Evolutionary conservation across 1,139 yeast species (phyloP).

Genomic region (Ogataea hybrid): DNA sequence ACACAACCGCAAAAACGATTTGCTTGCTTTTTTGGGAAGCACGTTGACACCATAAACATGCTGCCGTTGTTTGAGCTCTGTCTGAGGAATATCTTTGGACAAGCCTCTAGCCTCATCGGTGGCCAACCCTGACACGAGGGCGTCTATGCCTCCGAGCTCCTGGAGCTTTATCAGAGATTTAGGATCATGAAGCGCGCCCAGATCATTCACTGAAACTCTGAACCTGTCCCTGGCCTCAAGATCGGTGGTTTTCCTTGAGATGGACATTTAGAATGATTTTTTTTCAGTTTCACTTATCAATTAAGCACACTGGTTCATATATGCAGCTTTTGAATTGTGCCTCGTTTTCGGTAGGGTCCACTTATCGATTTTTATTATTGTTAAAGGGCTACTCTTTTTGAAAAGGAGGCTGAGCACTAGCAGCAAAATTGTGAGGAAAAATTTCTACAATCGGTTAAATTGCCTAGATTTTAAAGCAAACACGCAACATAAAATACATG

Average conservation of each 20-base stretch:
- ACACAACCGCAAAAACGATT: slow-evolving; percentile 65
- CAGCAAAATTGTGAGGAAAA: slow-evolving; percentile 4
- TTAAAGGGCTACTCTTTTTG: background rate
- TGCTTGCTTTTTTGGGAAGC: slow-evolving; percentile 67
- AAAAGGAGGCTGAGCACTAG: slow-evolving; percentile 11
- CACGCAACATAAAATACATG: slow-evolving; percentile 1
- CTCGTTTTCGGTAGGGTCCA: slow-evolving; percentile 7
- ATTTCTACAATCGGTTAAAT: background rate
- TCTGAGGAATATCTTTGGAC: slow-evolving; percentile 29
- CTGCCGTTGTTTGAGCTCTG: slow-evolving; percentile 37
- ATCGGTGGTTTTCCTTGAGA: slow-evolving; percentile 12
- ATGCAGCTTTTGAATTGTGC: background rate
- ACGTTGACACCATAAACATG: slow-evolving; percentile 62
- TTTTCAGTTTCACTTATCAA: background rate
- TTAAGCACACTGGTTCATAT: background rate
- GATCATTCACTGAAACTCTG: slow-evolving; percentile 28
- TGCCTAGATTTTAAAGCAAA: background rate
- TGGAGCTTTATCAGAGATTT: slow-evolving; percentile 43
- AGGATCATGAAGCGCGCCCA: slow-evolving; percentile 51
- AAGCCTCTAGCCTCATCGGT: slow-evolving; percentile 49
- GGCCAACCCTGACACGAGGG: slow-evolving; percentile 33
- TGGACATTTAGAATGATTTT: slow-evolving; percentile 1
- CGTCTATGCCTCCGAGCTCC: slow-evolving; percentile 43
- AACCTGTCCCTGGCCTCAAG: slow-evolving; percentile 14
- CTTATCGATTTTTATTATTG: background rate